Base-by-base conservation (phyloP, 768 basidiomycete genomes). In the Cystoderma amianthinum region DNA sequence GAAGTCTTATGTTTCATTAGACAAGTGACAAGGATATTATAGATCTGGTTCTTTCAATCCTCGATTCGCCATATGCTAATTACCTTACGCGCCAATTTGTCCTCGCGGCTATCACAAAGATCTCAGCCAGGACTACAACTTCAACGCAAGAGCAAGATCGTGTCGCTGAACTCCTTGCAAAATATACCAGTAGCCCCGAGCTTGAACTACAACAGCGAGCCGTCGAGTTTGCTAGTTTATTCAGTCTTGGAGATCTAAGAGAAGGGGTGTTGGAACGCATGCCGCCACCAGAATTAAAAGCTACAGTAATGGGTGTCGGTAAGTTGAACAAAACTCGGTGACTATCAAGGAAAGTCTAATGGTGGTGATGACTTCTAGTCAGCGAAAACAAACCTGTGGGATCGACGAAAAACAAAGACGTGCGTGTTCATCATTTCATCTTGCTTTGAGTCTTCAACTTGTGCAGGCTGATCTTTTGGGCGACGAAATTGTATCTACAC, bases 201-300 rank as follows among this genome's bases (percentile, higher is more conserved):
- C 69, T 99, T 13, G 96, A 99, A 61, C 68, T 96, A 25, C 96
- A 98, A 59, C 96, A 98, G 55, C 79, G 96, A 32, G 86, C 93
- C 0, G 90, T 98, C 11, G 96, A 99, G 61, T 98, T 93, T 60
- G 88, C 85, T 1, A 85, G 78, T 51, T 58, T 99, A 49, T 91
- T 90, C 57, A 78, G 72, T 20, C 63, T 90, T 5, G 83, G 82
- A 4, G 80, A 86, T n/a, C 64, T 87, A 16, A 72, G 78, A 44
- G 71, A 74, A 5, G 96, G 95, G 25, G 92, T 99, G 1, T 61
- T 98, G 45, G 96, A 99, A 66, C 78, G 92, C 42, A 99, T 99
- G 96, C 96, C 96, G n/a, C 87, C 91, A 4, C 96, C 96, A 2
- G 96, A 99, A 59, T 65, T 98, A 48, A 96, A 94, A 65, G 85